A percentile compares a stretch with the other conserved stretches of the same genome.
These are phyloP conservation scores for Wickerhamiella occidentalis DNA, from an alignment of 805 yeast genomes.

Conservation along the genomic window DNA sequence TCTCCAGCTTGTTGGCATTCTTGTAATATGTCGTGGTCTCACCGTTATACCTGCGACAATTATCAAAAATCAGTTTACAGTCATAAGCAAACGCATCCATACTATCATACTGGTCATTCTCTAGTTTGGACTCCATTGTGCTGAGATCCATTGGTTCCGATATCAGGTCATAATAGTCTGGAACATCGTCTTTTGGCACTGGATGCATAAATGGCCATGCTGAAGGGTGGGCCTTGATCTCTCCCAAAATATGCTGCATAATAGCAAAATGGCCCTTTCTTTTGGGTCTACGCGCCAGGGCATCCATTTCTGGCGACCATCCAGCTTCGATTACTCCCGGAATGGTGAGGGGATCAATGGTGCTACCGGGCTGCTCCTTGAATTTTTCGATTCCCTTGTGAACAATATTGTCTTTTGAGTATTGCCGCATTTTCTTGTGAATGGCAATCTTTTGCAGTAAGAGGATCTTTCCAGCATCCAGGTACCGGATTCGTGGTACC, in stretches of 20 bases:
- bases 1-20: slow-evolving; percentile 88
- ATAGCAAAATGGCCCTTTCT: slow-evolving; percentile 89
- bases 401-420: slow-evolving; percentile 63
- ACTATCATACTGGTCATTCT: slow-evolving; percentile 78
- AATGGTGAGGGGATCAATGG: slow-evolving; percentile 57
- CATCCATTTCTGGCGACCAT: slow-evolving; percentile 98
- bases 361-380: slow-evolving; percentile 26
- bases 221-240: slow-evolving; percentile 85
- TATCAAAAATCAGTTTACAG: slow-evolving; percentile 71
- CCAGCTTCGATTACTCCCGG: slow-evolving; percentile 93
- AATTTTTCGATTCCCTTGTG: slow-evolving; percentile 73
- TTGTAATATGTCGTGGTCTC: slow-evolving; percentile 92
- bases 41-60: slow-evolving; percentile 85
- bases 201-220: slow-evolving; percentile 97
- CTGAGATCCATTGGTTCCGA: slow-evolving; percentile 97
- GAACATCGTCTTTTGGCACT: slow-evolving; percentile 85
- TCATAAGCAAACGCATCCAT: slow-evolving; percentile 90
- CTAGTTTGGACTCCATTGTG: slow-evolving; percentile 88
- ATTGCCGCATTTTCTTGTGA: slow-evolving; percentile 61
- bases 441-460: slow-evolving; percentile 87
- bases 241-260: slow-evolving; percentile 79
- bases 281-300: slow-evolving; percentile 86
- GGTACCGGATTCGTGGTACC: slow-evolving; percentile 77
- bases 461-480: slow-evolving; percentile 77
- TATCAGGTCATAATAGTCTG: slow-evolving; percentile 90